A percentile compares a stretch with the other conserved stretches of the same genome.
Evolutionary conservation across 1,284 basidiomycete species (phyloP).

Genomic region (Rhodotorula sp.): DNA sequence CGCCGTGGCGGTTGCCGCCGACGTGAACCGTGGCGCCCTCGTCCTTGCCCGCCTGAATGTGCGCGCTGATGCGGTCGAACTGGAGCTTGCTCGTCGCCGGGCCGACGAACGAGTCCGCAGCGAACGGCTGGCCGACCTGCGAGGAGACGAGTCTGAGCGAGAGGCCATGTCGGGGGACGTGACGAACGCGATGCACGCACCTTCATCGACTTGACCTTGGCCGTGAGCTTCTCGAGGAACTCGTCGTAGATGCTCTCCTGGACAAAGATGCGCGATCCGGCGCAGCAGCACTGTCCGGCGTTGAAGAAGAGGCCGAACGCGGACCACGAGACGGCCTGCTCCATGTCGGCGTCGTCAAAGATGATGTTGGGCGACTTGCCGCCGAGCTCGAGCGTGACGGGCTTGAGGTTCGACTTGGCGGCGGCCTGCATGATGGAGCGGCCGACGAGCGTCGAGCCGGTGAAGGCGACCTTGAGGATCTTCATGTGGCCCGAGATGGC

Average conservation of each 20-base stretch:
- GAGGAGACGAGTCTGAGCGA: no score
- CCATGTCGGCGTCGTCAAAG: conserved; percentile 55
- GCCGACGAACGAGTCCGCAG: conserved; percentile 67
- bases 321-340: conserved; percentile 77
- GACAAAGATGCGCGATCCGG: conserved; percentile 81
- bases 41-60: conserved; percentile 79
- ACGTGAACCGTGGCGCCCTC: conserved; percentile 76
- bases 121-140: conserved; percentile 75
- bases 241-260: conserved; percentile 72
- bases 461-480: conserved; percentile 57
- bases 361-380: conserved; percentile 63
- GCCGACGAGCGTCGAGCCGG: conserved; percentile 69
- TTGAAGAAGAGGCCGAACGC: conserved; percentile 44
- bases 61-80: conserved; percentile 72
- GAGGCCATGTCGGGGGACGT: no score
- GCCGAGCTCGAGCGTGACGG: conserved; percentile 89
- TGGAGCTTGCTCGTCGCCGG: conserved; percentile 74
- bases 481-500: conserved; percentile 64
- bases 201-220: conserved; percentile 57
- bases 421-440: conserved; percentile 80
- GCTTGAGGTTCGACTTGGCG: conserved; percentile 80
- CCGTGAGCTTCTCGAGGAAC: conserved; percentile 61
- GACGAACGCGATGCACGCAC: no score
- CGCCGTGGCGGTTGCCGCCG: conserved; percentile 73
- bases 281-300: conserved; percentile 74